Conservation (phyloP, 129 eudicot species). For the Erigeron canadensis region DNA sequence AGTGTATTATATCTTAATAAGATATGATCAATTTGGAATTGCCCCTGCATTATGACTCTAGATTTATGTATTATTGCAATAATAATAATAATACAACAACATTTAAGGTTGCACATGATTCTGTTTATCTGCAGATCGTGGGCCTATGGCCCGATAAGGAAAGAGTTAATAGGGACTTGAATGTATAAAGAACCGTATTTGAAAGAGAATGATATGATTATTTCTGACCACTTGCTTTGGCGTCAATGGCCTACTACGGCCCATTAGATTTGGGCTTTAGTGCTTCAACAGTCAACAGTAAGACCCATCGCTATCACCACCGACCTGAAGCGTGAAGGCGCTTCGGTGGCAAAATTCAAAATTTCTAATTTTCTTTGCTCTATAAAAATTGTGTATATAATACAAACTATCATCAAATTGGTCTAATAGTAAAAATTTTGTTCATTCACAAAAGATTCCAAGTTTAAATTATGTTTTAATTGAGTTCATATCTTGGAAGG, state of each 20-base stretch:
- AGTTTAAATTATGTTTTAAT: too few species aligned
- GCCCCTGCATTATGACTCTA: not conserved
- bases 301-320: conserved; percentile 1
- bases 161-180: conserved; percentile 18
- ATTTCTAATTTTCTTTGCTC: not conserved
- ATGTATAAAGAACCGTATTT: not conserved
- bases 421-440: too few species aligned
- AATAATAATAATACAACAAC: conserved; percentile 20
- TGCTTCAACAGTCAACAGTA: conserved; percentile 9
- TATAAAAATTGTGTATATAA: too few species aligned
- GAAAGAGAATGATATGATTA: not conserved
- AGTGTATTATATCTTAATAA: too few species aligned
- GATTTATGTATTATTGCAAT: conserved; percentile 10
- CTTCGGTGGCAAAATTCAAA: not conserved
- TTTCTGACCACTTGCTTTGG: conserved; percentile 19
- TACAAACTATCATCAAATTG: too few species aligned
- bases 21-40: not conserved
- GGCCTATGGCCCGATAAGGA: conserved; percentile 29
- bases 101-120: conserved; percentile 38
- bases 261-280: conserved; percentile 32
- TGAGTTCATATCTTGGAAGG: too few species aligned
- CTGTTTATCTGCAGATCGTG: conserved; percentile 15
- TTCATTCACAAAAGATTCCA: too few species aligned
- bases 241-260: conserved; percentile 5
- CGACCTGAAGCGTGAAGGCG: conserved; percentile 8